These are phyloP conservation scores for Penicillium sp. DNA, from an alignment of 2,329 filamentous ascomycete genomes.

Conservation along the genomic window DNA sequence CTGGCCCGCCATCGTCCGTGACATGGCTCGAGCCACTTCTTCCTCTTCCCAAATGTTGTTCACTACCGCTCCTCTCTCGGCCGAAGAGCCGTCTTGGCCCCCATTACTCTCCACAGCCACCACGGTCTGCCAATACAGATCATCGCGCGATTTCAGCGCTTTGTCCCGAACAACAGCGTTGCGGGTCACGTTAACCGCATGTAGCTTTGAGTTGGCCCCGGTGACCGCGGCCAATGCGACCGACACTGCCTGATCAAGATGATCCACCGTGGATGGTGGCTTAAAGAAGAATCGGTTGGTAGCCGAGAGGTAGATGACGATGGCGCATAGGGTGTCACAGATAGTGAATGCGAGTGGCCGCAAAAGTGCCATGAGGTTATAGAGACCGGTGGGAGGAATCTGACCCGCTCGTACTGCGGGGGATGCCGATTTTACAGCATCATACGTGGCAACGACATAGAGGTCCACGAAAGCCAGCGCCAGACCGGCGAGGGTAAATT, in stretches of 20 bases:
- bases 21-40: slow-evolving; percentile 64
- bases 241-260: slow-evolving; percentile 58
- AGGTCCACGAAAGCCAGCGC: slow-evolving; percentile 64
- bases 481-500: slow-evolving; percentile 65
- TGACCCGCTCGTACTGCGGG: slow-evolving; percentile 64
- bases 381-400: slow-evolving; percentile 53
- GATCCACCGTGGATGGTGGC: slow-evolving; percentile 62
- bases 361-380: slow-evolving; percentile 52
- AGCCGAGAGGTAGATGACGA: slow-evolving; percentile 70
- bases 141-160: slow-evolving; percentile 64
- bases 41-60: slow-evolving; percentile 69
- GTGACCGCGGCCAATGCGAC: slow-evolving; percentile 58
- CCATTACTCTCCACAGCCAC: slow-evolving; percentile 60
- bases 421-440: slow-evolving; percentile 56
- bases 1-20: slow-evolving; percentile 71
- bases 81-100: slow-evolving; percentile 56
- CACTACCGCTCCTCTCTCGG: slow-evolving; percentile 63
- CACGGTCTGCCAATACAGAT: slow-evolving; percentile 69
- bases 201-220: slow-evolving; percentile 64
- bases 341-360: slow-evolving; percentile 65
- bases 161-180: slow-evolving; percentile 78
- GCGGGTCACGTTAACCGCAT: slow-evolving; percentile 71
- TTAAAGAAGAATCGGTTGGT: slow-evolving; percentile 77
- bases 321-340: slow-evolving; percentile 65
- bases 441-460: slow-evolving; percentile 65